These are phyloP conservation scores for Teratosphaeria viscida DNA, from an alignment of 2,329 filamentous ascomycete species.

Conservation along the genomic window DNA sequence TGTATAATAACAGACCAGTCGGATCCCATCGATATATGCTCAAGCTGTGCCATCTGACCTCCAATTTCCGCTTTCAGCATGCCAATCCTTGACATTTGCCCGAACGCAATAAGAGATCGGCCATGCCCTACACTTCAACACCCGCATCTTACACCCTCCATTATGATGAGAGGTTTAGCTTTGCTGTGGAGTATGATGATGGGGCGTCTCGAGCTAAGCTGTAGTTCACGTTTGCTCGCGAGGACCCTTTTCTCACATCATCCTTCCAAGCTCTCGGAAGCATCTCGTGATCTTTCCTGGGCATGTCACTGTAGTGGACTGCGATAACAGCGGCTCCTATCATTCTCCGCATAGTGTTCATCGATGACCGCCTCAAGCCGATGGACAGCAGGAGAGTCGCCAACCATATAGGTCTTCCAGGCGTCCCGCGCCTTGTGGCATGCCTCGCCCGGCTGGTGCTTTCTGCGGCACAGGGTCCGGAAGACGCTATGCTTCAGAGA, in stretches of 20 bases:
- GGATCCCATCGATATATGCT: too few species aligned
- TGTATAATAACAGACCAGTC: too few species aligned
- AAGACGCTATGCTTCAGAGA: too few species aligned
- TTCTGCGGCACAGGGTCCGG: not conserved
- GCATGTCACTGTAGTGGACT: too few species aligned
- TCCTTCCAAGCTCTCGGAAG: too few species aligned
- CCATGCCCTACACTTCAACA: not conserved
- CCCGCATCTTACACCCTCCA: conserved; percentile 22
- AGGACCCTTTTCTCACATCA: too few species aligned
- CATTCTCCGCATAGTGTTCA: not conserved
- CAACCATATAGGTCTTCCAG: not conserved
- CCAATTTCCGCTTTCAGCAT: not conserved
- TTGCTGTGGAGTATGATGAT: conserved; percentile 8
- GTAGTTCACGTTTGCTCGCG: not conserved
- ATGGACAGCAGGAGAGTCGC: not conserved
- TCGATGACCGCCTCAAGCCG: not conserved
- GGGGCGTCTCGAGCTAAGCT: not conserved
- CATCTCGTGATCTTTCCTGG: too few species aligned
- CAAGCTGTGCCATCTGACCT: too few species aligned
- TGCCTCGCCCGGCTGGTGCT: not conserved
- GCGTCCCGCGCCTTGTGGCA: not conserved
- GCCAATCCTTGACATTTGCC: not conserved
- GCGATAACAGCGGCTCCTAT: too few species aligned
- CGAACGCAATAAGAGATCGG: not conserved
- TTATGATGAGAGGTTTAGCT: conserved; percentile 23